These are phyloP conservation scores for Yarrowia sp. DNA, from an alignment of 805 yeast species.

Conservation along the genomic window DNA sequence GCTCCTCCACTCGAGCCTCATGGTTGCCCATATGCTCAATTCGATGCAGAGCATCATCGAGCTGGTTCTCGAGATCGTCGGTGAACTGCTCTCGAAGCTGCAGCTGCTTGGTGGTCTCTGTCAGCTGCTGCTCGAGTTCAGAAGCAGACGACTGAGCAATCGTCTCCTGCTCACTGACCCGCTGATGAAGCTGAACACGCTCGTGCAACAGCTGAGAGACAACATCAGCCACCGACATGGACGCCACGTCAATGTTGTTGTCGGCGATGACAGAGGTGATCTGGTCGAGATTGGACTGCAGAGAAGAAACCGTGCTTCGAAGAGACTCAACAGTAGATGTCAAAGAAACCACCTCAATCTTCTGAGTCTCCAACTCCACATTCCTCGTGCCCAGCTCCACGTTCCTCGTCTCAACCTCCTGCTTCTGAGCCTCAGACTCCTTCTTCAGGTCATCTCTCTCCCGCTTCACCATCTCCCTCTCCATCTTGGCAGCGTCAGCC, in stretches of 20 bases:
- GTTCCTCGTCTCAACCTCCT: background rate
- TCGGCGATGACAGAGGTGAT: background rate
- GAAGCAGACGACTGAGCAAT: background rate
- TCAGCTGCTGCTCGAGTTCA: background rate
- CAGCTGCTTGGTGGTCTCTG: background rate
- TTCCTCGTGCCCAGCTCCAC: background rate
- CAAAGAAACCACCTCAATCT: background rate
- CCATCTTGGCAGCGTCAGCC: background rate
- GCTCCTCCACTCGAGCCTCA: constrained; percentile 19
- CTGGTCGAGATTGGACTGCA: background rate
- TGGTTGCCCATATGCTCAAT: constrained; percentile 19
- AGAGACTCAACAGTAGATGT: background rate
- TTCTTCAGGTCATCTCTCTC: background rate
- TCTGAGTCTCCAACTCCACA: background rate
- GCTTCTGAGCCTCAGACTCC: background rate
- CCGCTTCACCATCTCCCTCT: background rate
- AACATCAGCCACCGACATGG: background rate
- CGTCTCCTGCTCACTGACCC: constrained; percentile 3
- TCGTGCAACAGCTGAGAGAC: background rate
- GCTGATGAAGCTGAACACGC: background rate
- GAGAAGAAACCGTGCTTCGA: background rate
- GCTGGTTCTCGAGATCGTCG: constrained; percentile 1
- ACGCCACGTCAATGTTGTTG: background rate
- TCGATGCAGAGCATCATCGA: background rate
- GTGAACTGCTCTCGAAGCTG: background rate